phyloP scores from a whole-genome alignment of 306 rosid genomes.

The Ochetophila trinervis region DNA sequence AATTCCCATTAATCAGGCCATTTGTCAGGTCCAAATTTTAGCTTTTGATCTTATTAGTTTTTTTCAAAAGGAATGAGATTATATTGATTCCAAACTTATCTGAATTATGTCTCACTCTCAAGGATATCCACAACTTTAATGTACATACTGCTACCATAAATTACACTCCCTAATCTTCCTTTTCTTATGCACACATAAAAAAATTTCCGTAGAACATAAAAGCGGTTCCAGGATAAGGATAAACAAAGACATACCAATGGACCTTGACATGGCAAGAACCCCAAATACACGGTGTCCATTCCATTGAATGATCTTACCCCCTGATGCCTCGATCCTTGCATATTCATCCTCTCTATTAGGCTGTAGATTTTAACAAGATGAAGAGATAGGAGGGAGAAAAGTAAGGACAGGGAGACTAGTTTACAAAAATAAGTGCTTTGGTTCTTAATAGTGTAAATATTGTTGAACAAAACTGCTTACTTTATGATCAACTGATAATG shows the following conservation, averaged over 20 bases:
- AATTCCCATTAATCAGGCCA: too few relatives aligned
- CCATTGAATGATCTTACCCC: slow-evolving; percentile 62
- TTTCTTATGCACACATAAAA: neutral
- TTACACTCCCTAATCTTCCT: too few relatives aligned
- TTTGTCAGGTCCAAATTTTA: too few relatives aligned
- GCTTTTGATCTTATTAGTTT: too few relatives aligned
- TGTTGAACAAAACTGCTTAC: slow-evolving; percentile 26
- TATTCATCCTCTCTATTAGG: slow-evolving; percentile 61
- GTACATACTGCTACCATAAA: too few relatives aligned
- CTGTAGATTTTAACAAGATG: slow-evolving; percentile 27
- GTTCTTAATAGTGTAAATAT: neutral
- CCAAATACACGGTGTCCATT: slow-evolving; percentile 57
- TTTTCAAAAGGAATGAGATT: too few relatives aligned
- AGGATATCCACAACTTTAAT: too few relatives aligned
- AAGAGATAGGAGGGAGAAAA: neutral
- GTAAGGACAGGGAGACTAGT: neutral
- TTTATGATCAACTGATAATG: slow-evolving; percentile 54
- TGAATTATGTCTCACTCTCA: too few relatives aligned
- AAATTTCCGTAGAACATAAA: neutral
- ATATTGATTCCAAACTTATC: too few relatives aligned
- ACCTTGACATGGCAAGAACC: slow-evolving; percentile 63
- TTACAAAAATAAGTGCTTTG: neutral
- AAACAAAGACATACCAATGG: slow-evolving; percentile 43
- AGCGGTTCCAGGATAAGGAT: neutral
- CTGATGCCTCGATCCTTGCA: slow-evolving; percentile 53